A percentile compares a stretch with the other conserved stretches of the same genome.
These are phyloP conservation scores for Tylopilus sp. DNA, from an alignment of 768 basidiomycete species.

Conservation along the genomic window DNA sequence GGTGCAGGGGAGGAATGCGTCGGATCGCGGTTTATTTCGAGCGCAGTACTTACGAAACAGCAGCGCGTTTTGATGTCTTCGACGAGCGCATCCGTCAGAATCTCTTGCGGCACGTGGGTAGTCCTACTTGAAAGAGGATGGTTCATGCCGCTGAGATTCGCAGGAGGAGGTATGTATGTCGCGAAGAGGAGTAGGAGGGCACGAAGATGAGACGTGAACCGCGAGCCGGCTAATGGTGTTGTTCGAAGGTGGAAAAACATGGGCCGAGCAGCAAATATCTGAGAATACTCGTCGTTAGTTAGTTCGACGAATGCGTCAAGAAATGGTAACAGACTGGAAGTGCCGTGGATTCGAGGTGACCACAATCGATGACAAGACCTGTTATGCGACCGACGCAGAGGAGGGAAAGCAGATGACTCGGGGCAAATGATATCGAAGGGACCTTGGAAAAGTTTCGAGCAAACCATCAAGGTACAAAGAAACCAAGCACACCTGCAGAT, in stretches of 20 bases:
- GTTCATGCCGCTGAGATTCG: constrained; percentile 61
- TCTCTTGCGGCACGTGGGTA: constrained; percentile 69
- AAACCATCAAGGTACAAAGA: background rate
- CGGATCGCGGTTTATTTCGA: constrained; percentile 39
- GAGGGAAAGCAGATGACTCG: constrained; percentile 81
- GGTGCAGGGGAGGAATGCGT: constrained; percentile 30
- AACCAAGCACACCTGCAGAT: constrained; percentile 60
- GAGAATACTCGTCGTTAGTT: constrained; percentile 1
- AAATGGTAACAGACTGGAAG: constrained; percentile 63
- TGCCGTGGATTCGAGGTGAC: constrained; percentile 85
- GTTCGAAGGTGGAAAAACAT: constrained; percentile 79
- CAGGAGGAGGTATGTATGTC: constrained; percentile 79
- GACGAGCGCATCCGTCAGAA: constrained; percentile 76
- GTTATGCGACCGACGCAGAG: constrained; percentile 87
- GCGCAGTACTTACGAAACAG: constrained; percentile 76
- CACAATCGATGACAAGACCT: constrained; percentile 90
- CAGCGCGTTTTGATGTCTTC: constrained; percentile 89
- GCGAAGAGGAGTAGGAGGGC: constrained; percentile 81
- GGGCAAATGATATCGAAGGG: constrained; percentile 90
- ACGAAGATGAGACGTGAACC: constrained; percentile 76
- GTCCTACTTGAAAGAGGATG: constrained; percentile 60
- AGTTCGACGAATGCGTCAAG: background rate
- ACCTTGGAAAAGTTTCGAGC: constrained; percentile 49
- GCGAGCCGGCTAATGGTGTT: constrained; percentile 83
- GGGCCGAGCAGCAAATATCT: constrained; percentile 91